Percentiles rank a stretch among this genome's conserved stretches.
These are phyloP conservation scores for Paecilomyces sp. DNA, from an alignment of 2,329 filamentous ascomycete species.

Conservation along the genomic window DNA sequence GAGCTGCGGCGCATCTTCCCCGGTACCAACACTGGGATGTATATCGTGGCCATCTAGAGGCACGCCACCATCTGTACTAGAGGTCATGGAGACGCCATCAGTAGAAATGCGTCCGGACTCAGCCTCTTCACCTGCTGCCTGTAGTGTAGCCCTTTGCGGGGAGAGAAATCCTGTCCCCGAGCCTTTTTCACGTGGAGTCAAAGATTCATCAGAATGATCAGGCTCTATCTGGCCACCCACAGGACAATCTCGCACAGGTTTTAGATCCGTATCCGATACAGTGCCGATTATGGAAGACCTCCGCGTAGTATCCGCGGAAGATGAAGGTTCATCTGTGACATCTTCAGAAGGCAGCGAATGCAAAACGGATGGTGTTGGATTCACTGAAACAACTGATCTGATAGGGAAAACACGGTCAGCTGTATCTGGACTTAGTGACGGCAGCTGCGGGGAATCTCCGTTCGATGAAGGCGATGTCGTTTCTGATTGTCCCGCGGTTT, in stretches of 20 bases:
- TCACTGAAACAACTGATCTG: constrained; percentile 66
- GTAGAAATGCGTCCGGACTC: constrained; percentile 2
- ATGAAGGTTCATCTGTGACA: constrained; percentile 13
- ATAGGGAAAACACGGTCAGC: constrained; percentile 71
- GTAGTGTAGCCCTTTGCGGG: background rate
- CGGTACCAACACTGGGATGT: constrained; percentile 21
- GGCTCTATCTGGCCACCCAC: background rate
- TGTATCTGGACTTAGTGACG: constrained; percentile 20
- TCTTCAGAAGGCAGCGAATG: background rate
- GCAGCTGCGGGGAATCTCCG: constrained; percentile 7
- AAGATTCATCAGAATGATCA: background rate
- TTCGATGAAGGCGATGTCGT: background rate
- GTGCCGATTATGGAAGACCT: constrained; percentile 1
- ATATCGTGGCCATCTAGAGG: constrained; percentile 4
- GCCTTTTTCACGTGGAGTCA: background rate
- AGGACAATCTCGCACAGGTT: background rate
- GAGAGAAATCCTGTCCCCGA: background rate
- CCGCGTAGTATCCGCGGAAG: background rate
- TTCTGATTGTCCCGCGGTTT: background rate
- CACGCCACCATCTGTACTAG: constrained; percentile 9
- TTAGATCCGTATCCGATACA: background rate
- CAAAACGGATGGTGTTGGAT: constrained; percentile 36
- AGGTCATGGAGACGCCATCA: constrained; percentile 5
- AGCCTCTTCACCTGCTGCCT: constrained; percentile 11
- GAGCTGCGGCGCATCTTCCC: constrained; percentile 41